Evolutionary conservation across 2,329 filamentous ascomycete species (phyloP).

Genomic region (Fusarium solani-melongenae): DNA sequence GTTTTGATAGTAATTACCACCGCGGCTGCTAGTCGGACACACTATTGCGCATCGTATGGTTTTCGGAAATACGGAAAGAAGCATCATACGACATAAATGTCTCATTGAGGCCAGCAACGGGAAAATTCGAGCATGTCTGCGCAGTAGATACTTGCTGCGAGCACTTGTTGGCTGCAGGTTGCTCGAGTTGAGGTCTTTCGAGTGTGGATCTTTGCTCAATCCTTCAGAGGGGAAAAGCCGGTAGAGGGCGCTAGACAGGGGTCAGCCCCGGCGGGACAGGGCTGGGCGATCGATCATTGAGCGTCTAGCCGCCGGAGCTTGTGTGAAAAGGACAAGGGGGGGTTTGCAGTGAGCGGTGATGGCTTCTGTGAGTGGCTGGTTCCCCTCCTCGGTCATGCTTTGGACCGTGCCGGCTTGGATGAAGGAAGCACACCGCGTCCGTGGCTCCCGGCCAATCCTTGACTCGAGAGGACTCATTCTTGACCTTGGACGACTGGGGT

Average conservation of each 20-base stretch:
- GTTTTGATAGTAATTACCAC: no score
- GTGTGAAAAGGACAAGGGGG: conserved; percentile 23
- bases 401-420: background rate
- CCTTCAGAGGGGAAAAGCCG: background rate
- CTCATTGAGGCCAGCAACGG: background rate
- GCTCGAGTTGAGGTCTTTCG: background rate
- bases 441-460: conserved; percentile 10
- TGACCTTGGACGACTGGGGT: background rate
- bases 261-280: background rate
- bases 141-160: background rate
- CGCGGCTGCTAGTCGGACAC: background rate
- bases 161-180: background rate
- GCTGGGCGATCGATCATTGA: conserved; percentile 18
- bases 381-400: conserved; percentile 13
- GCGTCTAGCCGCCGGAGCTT: conserved; percentile 30
- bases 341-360: conserved; percentile 22
- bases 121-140: background rate
- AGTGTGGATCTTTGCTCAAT: background rate
- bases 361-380: conserved; percentile 24
- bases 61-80: background rate
- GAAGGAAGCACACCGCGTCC: conserved; percentile 15
- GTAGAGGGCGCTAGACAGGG: conserved; percentile 5
- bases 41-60: background rate
- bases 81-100: background rate
- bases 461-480: background rate